Base-by-base conservation (phyloP, 768 basidiomycete species). In the Butyriboletus loyo region DNA sequence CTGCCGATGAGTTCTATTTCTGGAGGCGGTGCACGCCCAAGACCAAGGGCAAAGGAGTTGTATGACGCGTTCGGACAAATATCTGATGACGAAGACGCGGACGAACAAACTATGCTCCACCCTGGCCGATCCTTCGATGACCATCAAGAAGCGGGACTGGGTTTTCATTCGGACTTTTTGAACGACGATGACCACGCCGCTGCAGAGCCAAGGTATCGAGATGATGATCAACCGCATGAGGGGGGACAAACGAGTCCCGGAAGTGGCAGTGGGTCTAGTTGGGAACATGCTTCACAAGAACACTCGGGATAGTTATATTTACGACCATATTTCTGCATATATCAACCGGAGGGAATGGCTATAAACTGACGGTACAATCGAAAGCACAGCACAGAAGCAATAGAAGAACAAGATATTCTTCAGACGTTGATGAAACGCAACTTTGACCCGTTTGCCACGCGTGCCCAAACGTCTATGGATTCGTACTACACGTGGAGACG, bases 41-140 rank as follows among this genome's bases (percentile, higher is more conserved):
- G 77, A 22, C 73, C 78, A 34, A 77, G 85, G 45, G 89, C 93
- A 45, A 88, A 88, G 72, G 96, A 98, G 71, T 66, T 99, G 55
- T 98, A 98, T 63, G 94, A 98, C 70, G 95, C 96, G 17, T 98
- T 98, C 71, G 93, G 92, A 32, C 92, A 93, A 64, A 79, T 85
- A 25, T 88, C 86, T 28, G 93, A 92, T 54, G 88, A 91, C 52
- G 88, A 90, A 41, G 85, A 89, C 46, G 84, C 73, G 14, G 82
- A 90, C 61, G 93, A 94, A 65, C 77, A 78, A 56, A 85, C 85
- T 0, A 80, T 79, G 28, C 73, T 95, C 46, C 76, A 77, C 7
- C 64, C 68, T 21, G 71, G 73, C 27, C 56, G 35, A 38, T 68
- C 64, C 27, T 70, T 72, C 7, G 55, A 62, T 39, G 69, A 70